Base-by-base conservation (phyloP, 345 rosid genomes). In the Citrus maxima region DNA sequence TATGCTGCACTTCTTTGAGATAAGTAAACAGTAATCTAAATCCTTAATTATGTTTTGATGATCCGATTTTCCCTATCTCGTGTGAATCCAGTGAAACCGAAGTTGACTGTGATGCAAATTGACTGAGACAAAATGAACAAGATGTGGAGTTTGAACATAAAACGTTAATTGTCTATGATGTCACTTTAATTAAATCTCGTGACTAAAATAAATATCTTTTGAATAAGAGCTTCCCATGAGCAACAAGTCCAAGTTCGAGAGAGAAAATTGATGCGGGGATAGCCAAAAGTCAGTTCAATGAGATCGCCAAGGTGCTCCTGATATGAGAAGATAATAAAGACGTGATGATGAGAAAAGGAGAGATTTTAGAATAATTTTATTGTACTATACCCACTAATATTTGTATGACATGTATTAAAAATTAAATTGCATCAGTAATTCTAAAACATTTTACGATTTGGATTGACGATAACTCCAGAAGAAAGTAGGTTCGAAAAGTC, bases 351-450 rank as follows among this genome's bases (percentile, higher is more conserved):
- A 51, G 56, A 51, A 51, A 42, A 12, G 0, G 51, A 13, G 51
- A 46, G 16, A 46, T 46, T 46, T 12, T 46, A 12, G 5, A 3
- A 1, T 12, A 46, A 46, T 46, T 46, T 12, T 12, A 2, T 3
- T 3, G 5, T 0, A 12, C 13, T 0, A 3, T 0, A 46, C 16
- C 51, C 13, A 0, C 5, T 12, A 46, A 46, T 46, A 46, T 10
- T 42, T 46, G 16, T 46, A 12, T 0, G 16, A 12, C 3, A 3
- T 3, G 16, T 3, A 4, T 46, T 46, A 46, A 51, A 18, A 18
- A 18, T 51, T 18, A 1, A 19, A 51, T 51, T 51, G 56, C 56
- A 18, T 51, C 56, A 5, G 19, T 18, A 51, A 14, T 18, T 51
- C 22, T 14, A 4, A 16, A 16, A 51, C 7, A 18, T n/a, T n/a